Conservation (phyloP, 805 yeast species). For the Yueomyces sp. region DNA sequence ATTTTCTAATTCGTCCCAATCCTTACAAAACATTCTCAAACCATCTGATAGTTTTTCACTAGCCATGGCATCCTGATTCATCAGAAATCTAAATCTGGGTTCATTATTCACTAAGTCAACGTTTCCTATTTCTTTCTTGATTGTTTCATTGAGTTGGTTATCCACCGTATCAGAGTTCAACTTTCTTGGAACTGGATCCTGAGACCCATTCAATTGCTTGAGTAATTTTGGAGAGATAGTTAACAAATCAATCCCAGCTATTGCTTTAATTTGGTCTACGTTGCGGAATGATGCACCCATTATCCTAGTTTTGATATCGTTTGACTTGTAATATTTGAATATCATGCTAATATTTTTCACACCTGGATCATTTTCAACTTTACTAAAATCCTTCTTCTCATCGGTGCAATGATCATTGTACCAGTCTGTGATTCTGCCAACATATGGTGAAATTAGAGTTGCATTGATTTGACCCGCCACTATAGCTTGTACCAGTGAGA, state of each 20-base stretch:
- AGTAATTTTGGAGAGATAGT: conserved; percentile 87
- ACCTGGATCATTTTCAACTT: conserved; percentile 84
- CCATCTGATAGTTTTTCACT: conserved; percentile 96
- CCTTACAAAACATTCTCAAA: conserved; percentile 92
- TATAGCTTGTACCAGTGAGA: conserved; percentile 93
- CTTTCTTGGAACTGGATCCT: conserved; percentile 62
- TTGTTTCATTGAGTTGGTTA: conserved; percentile 24
- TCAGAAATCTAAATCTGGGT: conserved; percentile 72
- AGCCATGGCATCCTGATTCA: conserved; percentile 96
- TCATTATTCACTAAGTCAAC: conserved; percentile 75
- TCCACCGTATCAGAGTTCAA: conserved; percentile 38
- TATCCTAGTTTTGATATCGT: conserved; percentile 88
- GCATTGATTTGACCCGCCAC: conserved; percentile 96
- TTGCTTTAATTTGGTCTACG: conserved; percentile 81
- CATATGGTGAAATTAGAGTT: conserved; percentile 94
- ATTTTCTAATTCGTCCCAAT: conserved; percentile 37
- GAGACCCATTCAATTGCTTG: conserved; percentile 70
- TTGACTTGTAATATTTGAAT: conserved; percentile 95
- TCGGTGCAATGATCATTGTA: conserved; percentile 24
- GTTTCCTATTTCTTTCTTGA: conserved; percentile 41
- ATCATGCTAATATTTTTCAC: conserved; percentile 74
- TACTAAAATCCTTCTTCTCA: conserved; percentile 70
- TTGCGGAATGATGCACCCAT: conserved; percentile 99
- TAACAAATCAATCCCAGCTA: conserved; percentile 92
- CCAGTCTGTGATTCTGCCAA: conserved; percentile 98